These are phyloP conservation scores for Cornus controversa DNA, from an alignment of 148 eudicot genomes.

Conservation along the genomic window DNA sequence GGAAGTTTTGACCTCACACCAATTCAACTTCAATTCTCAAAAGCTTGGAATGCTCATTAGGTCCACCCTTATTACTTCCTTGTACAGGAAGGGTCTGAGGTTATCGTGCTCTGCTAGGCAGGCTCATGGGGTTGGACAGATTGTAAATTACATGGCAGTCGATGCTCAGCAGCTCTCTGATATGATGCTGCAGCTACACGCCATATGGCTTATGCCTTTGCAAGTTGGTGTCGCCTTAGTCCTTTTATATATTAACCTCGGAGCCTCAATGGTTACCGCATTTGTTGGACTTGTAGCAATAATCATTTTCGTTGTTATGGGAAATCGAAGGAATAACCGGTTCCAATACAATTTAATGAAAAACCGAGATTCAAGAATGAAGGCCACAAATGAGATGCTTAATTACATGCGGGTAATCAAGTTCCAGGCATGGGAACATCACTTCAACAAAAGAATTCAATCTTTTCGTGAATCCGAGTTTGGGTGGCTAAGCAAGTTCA, in stretches of 20 bases:
- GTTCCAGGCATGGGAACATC: slow-evolving; percentile 98
- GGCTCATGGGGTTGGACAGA: slow-evolving; percentile 87
- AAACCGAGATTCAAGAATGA: slow-evolving; percentile 81
- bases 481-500: slow-evolving; percentile 71
- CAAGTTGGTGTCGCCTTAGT: slow-evolving; percentile 59
- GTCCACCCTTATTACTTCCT: slow-evolving; percentile 67
- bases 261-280: slow-evolving; percentile 53
- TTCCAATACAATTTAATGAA: slow-evolving; percentile 66
- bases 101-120: slow-evolving; percentile 82
- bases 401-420: slow-evolving; percentile 91
- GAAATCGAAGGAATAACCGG: slow-evolving; percentile 54
- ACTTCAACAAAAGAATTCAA: slow-evolving; percentile 63
- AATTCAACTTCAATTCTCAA: slow-evolving; percentile 80
- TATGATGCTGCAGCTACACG: slow-evolving; percentile 91
- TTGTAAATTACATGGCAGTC: slow-evolving; percentile 94
- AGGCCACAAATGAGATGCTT: slow-evolving; percentile 93
- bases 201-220: slow-evolving; percentile 87
- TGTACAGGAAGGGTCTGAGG: slow-evolving; percentile 80
- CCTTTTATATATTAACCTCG: slow-evolving; percentile 56
- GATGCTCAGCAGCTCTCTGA: slow-evolving; percentile 97
- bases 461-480: slow-evolving; percentile 66
- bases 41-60: slow-evolving; percentile 90
- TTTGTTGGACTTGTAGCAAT: slow-evolving; percentile 50
- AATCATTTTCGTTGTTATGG: slow-evolving; percentile 47
- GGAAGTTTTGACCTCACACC: slow-evolving; percentile 76